phyloP scores from a whole-genome alignment of 768 basidiomycete species.

The Gautieria morchelliformis region DNA sequence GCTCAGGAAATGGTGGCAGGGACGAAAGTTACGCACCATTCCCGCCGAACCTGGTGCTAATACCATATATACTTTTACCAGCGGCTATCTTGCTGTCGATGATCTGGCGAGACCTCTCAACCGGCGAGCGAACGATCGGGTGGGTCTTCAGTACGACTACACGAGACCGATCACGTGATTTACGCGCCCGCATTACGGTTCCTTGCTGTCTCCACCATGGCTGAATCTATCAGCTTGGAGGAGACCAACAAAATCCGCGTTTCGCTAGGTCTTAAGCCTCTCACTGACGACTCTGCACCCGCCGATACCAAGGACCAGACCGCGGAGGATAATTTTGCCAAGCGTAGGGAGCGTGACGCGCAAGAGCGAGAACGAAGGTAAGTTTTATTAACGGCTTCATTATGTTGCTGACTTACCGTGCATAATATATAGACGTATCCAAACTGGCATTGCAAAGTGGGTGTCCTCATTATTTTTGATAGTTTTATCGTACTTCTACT shows the following conservation, averaged over 20 bases:
- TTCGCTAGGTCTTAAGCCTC: constrained; percentile 85
- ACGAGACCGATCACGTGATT: background rate
- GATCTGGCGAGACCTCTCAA: constrained; percentile 54
- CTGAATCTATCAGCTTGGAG: constrained; percentile 84
- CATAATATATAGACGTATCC: constrained; percentile 42
- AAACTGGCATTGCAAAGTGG: constrained; percentile 82
- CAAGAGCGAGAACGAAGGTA: constrained; percentile 75
- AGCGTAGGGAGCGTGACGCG: constrained; percentile 55
- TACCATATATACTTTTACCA: constrained; percentile 71
- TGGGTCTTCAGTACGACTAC: constrained; percentile 44
- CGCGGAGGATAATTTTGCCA: constrained; percentile 82
- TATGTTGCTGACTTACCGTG: constrained; percentile 16
- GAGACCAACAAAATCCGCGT: constrained; percentile 96
- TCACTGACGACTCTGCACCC: constrained; percentile 70
- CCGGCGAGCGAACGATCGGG: constrained; percentile 36
- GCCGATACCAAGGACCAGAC: constrained; percentile 68
- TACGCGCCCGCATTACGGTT: too few species aligned
- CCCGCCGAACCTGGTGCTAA: constrained; percentile 84
- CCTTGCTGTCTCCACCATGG: too few species aligned
- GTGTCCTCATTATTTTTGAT: constrained; percentile 30
- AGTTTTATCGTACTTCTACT: constrained; percentile 36
- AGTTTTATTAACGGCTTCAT: constrained; percentile 21
- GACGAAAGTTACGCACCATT: constrained; percentile 37
- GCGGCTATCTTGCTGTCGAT: constrained; percentile 58
- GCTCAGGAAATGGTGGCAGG: constrained; percentile 11